A percentile compares a stretch with the other conserved stretches of the same genome.
These are phyloP conservation scores for Persicaria maculosa DNA, from an alignment of 148 eudicot genomes.

Conservation along the genomic window DNA sequence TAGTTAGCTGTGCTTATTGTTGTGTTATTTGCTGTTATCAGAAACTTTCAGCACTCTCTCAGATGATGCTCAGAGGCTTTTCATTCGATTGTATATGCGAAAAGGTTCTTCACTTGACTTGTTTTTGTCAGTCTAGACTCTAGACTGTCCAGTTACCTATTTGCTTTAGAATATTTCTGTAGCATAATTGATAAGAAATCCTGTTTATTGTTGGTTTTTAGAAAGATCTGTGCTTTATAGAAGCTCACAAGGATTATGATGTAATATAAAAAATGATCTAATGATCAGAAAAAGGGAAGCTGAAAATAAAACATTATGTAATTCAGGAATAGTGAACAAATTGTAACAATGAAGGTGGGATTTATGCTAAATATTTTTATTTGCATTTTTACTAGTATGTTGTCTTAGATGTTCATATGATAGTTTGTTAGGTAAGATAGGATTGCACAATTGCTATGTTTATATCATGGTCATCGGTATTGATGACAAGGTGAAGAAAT, in stretches of 20 bases:
- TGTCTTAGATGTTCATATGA: not conserved
- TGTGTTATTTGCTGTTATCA: conserved; percentile 24
- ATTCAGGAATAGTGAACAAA: too few species aligned
- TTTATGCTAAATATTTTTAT: not conserved
- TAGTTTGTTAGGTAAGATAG: not conserved
- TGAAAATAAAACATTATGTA: not conserved
- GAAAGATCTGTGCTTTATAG: not conserved
- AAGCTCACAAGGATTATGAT: not conserved
- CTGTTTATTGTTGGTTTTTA: not conserved
- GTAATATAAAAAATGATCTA: not conserved
- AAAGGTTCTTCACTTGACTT: conserved; percentile 42
- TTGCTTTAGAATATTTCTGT: not conserved
- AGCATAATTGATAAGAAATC: not conserved
- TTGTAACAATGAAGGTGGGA: not conserved
- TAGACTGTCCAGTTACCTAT: not conserved
- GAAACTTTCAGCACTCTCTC: conserved; percentile 62
- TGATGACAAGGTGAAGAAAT: not conserved
- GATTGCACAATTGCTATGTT: not conserved
- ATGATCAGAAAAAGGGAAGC: not conserved
- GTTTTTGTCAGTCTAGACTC: not conserved
- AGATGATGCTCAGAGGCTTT: conserved; percentile 86
- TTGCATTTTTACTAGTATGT: not conserved
- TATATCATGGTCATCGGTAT: not conserved
- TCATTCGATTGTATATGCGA: conserved; percentile 78
- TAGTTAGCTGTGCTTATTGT: conserved; percentile 3